Evolutionary conservation across 257 asterid genomes (phyloP).

Genomic region (Solanum verrucosum): DNA sequence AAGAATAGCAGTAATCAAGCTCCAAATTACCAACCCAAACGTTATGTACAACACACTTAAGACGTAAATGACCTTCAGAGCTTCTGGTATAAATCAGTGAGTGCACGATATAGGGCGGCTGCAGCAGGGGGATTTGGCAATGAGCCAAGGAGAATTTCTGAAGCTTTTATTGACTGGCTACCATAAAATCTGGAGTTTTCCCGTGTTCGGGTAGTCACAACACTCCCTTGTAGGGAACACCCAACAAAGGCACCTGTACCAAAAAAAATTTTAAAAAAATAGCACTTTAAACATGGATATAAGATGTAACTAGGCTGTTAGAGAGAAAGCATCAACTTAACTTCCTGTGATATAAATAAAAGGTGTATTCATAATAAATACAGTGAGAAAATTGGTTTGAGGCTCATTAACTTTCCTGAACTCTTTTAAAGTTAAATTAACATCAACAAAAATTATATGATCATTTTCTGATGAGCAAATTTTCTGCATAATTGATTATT

Average conservation of each 20-base stretch:
- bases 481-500: not conserved
- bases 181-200: constrained; percentile 88
- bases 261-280: not conserved
- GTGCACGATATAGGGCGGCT: constrained; percentile 66
- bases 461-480: not conserved
- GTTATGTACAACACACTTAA: not conserved
- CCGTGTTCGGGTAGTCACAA: constrained; percentile 61
- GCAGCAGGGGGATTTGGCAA: constrained; percentile 96
- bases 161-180: constrained; percentile 54
- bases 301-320: not conserved
- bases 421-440: not conserved
- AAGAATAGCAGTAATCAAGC: not conserved
- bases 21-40: not conserved
- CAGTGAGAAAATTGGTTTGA: not conserved
- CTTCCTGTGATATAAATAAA: not conserved
- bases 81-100: constrained; percentile 54
- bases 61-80: constrained; percentile 3
- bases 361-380: not conserved
- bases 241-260: constrained; percentile 92
- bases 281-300: not conserved
- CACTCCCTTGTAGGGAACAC: constrained; percentile 87
- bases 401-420: not conserved
- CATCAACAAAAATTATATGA: not conserved
- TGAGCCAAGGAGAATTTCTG: constrained; percentile 68
- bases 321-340: not conserved